A percentile compares a stretch with the other conserved stretches of the same genome.
phyloP scores from a whole-genome alignment of 352 stramenopile species.

The Pythium periplocum region DNA sequence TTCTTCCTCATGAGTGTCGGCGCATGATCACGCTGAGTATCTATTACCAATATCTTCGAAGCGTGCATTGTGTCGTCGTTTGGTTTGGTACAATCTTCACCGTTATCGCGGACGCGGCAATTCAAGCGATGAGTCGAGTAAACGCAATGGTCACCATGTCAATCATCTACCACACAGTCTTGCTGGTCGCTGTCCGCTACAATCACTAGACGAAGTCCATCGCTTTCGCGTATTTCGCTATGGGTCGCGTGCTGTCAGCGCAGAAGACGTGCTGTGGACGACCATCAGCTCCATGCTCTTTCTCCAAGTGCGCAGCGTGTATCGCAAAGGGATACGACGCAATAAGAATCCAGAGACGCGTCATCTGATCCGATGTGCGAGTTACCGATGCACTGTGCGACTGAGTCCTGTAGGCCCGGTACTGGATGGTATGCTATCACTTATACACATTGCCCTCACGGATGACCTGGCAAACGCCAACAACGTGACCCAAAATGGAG shows the following conservation, averaged over 20 bases:
- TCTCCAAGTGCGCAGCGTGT: constrained; percentile 8
- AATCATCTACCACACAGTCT: constrained; percentile 5
- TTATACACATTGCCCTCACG: no score
- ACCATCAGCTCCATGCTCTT: constrained; percentile 6
- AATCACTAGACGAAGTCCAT: background rate
- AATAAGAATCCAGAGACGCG: background rate
- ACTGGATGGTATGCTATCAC: no score
- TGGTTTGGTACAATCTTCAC: no score
- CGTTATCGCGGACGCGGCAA: no score
- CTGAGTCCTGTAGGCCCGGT: no score
- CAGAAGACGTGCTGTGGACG: constrained; percentile 15
- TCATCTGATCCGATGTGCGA: constrained; percentile 3
- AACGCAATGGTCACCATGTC: no score
- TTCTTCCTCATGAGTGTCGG: no score
- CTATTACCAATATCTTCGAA: no score
- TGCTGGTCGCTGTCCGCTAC: constrained; percentile 3
- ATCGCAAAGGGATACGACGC: constrained; percentile 5
- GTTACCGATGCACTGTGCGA: constrained; percentile 14
- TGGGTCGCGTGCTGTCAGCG: constrained; percentile 1
- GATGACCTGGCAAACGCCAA: background rate
- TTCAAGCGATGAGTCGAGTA: no score
- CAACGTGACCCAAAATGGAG: background rate
- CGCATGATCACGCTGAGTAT: no score
- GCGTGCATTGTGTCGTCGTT: no score
- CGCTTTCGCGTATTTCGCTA: constrained; percentile 12